Base-by-base conservation (phyloP, 2,329 filamentous ascomycete species). In the Dothiorella sarmentorum region DNA sequence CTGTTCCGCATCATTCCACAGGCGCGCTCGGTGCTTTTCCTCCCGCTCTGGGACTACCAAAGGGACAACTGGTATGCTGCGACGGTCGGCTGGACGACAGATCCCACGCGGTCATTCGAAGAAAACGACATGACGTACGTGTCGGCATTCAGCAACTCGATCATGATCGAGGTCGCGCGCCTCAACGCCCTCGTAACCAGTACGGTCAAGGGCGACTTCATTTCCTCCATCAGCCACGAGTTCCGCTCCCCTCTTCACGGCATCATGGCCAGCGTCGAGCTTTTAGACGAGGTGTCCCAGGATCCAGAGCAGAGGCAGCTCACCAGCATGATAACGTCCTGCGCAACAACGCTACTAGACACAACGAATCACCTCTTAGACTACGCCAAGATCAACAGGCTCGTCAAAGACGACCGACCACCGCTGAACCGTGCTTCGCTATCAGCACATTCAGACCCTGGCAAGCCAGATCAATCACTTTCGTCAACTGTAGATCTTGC, bases 181-280 rank as follows among this genome's bases (percentile, higher is more conserved):
- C 63, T 77, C 7, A 70, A 73, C 24, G 73, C 73, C 1, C 66
- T 74, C 11, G 68, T 68, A 3, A 69, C 72, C 4, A 77, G 81
- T 33, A 73, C 74, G 47, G 74, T 77, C 7, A 83, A 83, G 60
- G 75, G 75, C 0, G 79, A 81, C 10, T 80, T 83, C 37, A 75
- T 83, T 15, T 76, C 77, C 0, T 78, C 75, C 0, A 78, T 83
- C 26, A 78, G 74, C 22, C 81, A 83, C 63, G 81, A 83, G 61
- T 69, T 83, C 67, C 33, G 81, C 75, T 18, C 67, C 76, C 35
- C 81, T 77, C 56, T 69, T 1, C 68, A 71, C 29, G 68, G 68
- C 1, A 71, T 71, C 13, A 40, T 69, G 6, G 79, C 78, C 1
- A 80, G 76, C 18, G 70, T 76, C 1, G 80, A 83, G 61, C 73